These are phyloP conservation scores for Mycena albidolilacea DNA, from an alignment of 768 basidiomycete species.

Conservation along the genomic window DNA sequence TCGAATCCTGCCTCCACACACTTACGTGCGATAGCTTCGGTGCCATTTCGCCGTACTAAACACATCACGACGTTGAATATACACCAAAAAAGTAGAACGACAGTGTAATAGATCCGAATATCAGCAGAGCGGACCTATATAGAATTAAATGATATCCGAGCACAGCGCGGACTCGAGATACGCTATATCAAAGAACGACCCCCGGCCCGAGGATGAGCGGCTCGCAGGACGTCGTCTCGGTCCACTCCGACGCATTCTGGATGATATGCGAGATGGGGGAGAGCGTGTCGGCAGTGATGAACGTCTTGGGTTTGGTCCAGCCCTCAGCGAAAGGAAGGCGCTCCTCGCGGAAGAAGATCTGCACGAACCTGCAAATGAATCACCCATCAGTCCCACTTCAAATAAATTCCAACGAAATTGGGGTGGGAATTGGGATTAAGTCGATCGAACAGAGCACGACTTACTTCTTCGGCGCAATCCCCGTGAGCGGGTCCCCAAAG, in stretches of 20 bases:
- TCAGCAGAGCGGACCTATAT: too few relatives aligned
- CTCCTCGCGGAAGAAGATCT: slow-evolving; percentile 36
- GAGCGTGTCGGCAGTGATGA: neutral
- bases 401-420: neutral
- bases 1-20: too few relatives aligned
- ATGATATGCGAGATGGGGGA: neutral
- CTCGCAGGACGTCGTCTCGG: neutral
- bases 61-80: too few relatives aligned
- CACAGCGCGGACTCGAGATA: too few relatives aligned
- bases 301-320: slow-evolving; percentile 6
- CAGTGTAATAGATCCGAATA: too few relatives aligned
- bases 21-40: too few relatives aligned
- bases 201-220: neutral
- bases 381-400: neutral
- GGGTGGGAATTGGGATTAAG: too few relatives aligned
- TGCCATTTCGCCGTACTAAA: too few relatives aligned
- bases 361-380: slow-evolving; percentile 12
- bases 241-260: neutral
- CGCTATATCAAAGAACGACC: too few relatives aligned
- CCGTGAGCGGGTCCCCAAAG: slow-evolving; percentile 33
- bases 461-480: slow-evolving; percentile 29
- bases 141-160: too few relatives aligned
- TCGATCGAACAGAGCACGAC: neutral
- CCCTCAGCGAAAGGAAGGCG: slow-evolving; percentile 32
- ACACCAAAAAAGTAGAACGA: too few relatives aligned